Conservation (phyloP, 2,329 filamentous ascomycete species). For the Penicillium sp. region DNA sequence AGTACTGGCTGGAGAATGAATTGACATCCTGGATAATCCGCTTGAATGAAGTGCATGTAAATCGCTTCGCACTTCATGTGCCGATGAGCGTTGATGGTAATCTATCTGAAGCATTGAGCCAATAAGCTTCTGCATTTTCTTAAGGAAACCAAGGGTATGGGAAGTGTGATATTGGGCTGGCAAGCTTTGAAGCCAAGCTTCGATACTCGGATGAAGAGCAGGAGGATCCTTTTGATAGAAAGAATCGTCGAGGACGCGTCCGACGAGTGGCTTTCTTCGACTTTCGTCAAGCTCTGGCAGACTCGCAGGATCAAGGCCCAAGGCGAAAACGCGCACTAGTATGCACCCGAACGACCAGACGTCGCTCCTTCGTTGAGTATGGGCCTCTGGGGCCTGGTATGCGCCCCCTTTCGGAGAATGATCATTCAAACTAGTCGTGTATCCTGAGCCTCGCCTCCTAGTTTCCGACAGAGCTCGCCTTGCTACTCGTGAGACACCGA, state of each 20-base stretch:
- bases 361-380: slow-evolving; percentile 9
- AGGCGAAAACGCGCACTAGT: slow-evolving; percentile 15
- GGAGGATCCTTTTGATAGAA: neutral
- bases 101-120: neutral
- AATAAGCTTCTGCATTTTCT: neutral
- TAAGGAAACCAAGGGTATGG: neutral
- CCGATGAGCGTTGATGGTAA: neutral
- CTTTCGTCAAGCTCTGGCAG: neutral
- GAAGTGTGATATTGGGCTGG: neutral
- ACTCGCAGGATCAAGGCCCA: slow-evolving; percentile 7
- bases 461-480: neutral
- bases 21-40: neutral
- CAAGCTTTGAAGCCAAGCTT: neutral
- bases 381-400: slow-evolving; percentile 14
- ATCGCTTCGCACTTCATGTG: neutral
- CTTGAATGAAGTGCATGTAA: neutral
- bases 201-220: neutral
- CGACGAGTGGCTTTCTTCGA: neutral
- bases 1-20: neutral
- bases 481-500: slow-evolving; percentile 17
- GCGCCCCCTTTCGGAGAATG: neutral
- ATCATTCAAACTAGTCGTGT: neutral
- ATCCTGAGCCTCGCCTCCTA: neutral
- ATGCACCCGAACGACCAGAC: slow-evolving; percentile 26
- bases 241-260: neutral